Evolutionary conservation across 2,329 filamentous ascomycete species (phyloP), one percentile per base, ranked within the genome.

Genomic region (Aspergillus unguis): DNA sequence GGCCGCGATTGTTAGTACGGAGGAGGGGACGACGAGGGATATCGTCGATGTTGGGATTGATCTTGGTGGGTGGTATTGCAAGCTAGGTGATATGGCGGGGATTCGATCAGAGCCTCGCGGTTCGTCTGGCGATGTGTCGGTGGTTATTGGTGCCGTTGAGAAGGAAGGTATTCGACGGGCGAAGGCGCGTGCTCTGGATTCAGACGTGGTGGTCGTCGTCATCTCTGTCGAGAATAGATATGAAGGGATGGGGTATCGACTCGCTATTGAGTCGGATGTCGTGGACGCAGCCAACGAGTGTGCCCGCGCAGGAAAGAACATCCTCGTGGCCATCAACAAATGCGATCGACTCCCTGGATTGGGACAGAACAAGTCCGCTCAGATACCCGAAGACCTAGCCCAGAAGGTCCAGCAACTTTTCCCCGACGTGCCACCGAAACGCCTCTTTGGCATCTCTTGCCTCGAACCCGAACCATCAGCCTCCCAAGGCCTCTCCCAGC

Each of bases 11-110:
- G 94, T 99, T 6, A 96, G 91, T 41, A 81, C 85, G 1, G 92
- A 97, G 73, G 91, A 91, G 36, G 94, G 94, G 0, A 99, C 94
- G 0, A 99, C 94, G 5, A 78, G 94, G 55, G 94, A 99, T 73
- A 86, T 99, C 48, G 86, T 99, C 8, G 94, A 99, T 74, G 88
- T 94, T 0, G 87, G 87, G 28, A 80, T 99, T 27, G 94, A 99
- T 72, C 79, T 99, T 44, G 85, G 86, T 0, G 94, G 94, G 0
- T 99, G 88, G 75, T 84, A 95, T 45, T 95, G 92, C 70, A 89
- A 88, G n/a, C 86, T 99, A 65, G 92, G 92, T 11, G 94, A 99
- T 73, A 97, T 94, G 63, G 94, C 94, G 23, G 94, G 94, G 1
- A 83, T 99, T 60, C 80, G 91, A 45, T 82, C 79, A 2, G 66